phyloP scores from a whole-genome alignment of 179 eudicot species.

The Kewa caespitosa region DNA sequence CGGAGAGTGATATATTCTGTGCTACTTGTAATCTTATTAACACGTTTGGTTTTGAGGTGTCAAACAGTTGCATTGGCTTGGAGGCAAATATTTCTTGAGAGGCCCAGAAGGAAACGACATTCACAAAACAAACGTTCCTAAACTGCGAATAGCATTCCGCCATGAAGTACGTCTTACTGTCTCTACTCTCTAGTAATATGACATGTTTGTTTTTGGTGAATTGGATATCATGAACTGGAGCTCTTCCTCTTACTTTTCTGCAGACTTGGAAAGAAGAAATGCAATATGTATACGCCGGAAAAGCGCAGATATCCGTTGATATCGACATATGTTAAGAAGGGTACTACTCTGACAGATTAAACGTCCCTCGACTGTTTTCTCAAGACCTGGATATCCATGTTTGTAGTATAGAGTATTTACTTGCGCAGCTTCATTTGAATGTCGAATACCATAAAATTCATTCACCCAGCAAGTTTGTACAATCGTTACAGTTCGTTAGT shows the following conservation, averaged over 20 bases:
- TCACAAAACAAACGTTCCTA: conserved; percentile 73
- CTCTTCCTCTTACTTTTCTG: conserved; percentile 5
- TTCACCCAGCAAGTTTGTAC: no score
- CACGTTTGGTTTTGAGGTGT: neutral
- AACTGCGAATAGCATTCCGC: conserved; percentile 61
- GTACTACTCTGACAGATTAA: no score
- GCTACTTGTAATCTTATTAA: neutral
- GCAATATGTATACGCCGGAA: conserved; percentile 59
- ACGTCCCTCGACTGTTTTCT: no score
- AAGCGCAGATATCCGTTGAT: conserved; percentile 54
- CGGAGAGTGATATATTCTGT: neutral
- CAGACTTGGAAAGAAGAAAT: conserved; percentile 85
- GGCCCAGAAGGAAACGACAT: conserved; percentile 75
- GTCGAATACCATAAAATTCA: no score
- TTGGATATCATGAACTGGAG: neutral
- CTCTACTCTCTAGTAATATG: neutral
- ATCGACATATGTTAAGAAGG: conserved; percentile 31
- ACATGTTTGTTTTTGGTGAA: neutral
- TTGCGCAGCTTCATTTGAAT: no score
- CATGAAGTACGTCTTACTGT: conserved; percentile 46
- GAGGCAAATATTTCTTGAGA: conserved; percentile 58
- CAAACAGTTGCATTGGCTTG: conserved; percentile 78
- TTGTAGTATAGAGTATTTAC: no score
- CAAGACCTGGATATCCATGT: no score
- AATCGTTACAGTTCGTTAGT: no score